Evolutionary conservation across 1,284 basidiomycete genomes (phyloP).

Genomic region (Hymenochaete sp.): DNA sequence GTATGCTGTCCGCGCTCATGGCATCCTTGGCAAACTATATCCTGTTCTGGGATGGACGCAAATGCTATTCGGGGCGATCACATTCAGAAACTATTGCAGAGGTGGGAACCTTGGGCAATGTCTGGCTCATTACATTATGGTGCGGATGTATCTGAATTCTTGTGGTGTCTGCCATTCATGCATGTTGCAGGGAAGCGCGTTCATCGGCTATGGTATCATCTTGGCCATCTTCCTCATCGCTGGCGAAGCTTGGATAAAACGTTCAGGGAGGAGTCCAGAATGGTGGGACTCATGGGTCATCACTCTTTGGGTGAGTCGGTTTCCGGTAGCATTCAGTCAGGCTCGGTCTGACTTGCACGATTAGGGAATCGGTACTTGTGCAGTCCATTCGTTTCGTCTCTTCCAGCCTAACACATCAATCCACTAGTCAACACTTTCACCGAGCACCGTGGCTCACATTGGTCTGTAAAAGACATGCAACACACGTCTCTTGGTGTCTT

Average conservation of each 20-base stretch:
- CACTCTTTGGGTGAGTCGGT: slow-evolving; percentile 66
- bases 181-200: slow-evolving; percentile 63
- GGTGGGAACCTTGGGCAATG: slow-evolving; percentile 71
- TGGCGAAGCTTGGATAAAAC: slow-evolving; percentile 76
- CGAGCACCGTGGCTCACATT: slow-evolving; percentile 71
- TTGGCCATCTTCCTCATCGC: slow-evolving; percentile 78
- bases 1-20: slow-evolving; percentile 66
- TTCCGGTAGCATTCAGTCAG: neutral
- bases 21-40: slow-evolving; percentile 77
- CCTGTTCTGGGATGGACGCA: slow-evolving; percentile 87
- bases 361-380: slow-evolving; percentile 50
- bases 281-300: slow-evolving; percentile 90
- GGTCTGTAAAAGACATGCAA: slow-evolving; percentile 93
- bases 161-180: neutral
- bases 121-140: slow-evolving; percentile 88
- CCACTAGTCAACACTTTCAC: slow-evolving; percentile 84
- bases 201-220: slow-evolving; percentile 81
- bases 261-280: slow-evolving; percentile 71
- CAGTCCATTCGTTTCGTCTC: slow-evolving; percentile 6
- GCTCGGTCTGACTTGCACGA: neutral
- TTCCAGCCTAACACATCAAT: neutral
- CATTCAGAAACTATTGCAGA: slow-evolving; percentile 62
- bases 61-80: slow-evolving; percentile 66
- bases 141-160: slow-evolving; percentile 22
- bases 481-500: slow-evolving; percentile 72